Percentiles rank a stretch among this genome's conserved stretches.
Evolutionary conservation across 2,329 filamentous ascomycete species (phyloP).

Genomic region (Alternaria tenuissima): DNA sequence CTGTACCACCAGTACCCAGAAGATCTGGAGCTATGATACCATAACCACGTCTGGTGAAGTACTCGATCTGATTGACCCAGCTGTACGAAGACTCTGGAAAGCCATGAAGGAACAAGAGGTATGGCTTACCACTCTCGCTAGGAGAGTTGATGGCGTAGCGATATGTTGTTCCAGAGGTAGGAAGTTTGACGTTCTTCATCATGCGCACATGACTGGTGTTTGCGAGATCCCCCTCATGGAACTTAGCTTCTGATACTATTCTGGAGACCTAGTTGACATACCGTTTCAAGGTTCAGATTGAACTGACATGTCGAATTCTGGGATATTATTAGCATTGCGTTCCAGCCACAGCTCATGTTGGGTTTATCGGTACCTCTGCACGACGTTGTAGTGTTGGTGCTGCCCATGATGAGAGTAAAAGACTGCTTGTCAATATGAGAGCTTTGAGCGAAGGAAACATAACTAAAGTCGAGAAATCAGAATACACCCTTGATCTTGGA

Average conservation of each 20-base stretch:
- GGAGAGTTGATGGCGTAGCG: not conserved
- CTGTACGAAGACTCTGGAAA: not conserved
- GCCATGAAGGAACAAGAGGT: not conserved
- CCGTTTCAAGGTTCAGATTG: not conserved
- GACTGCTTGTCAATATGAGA: not conserved
- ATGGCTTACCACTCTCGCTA: not conserved
- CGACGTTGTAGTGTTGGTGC: not conserved
- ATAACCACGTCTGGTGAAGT: not conserved
- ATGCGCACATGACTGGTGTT: not conserved
- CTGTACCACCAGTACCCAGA: not conserved
- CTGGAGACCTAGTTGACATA: not conserved
- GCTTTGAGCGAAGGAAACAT: not conserved
- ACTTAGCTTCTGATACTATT: not conserved
- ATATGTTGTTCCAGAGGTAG: not conserved
- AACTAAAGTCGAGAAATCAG: rapidly evolving
- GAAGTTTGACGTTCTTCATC: not conserved
- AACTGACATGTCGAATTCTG: not conserved
- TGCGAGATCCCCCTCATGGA: not conserved
- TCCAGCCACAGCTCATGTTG: no score
- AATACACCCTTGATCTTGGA: not conserved
- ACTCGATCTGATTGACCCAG: not conserved
- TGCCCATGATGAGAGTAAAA: not conserved
- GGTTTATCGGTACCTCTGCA: not conserved
- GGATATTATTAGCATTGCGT: not conserved
- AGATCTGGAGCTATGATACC: not conserved